These are phyloP conservation scores for Suhomyces terraborum DNA, from an alignment of 1,139 yeast genomes.

Conservation along the genomic window DNA sequence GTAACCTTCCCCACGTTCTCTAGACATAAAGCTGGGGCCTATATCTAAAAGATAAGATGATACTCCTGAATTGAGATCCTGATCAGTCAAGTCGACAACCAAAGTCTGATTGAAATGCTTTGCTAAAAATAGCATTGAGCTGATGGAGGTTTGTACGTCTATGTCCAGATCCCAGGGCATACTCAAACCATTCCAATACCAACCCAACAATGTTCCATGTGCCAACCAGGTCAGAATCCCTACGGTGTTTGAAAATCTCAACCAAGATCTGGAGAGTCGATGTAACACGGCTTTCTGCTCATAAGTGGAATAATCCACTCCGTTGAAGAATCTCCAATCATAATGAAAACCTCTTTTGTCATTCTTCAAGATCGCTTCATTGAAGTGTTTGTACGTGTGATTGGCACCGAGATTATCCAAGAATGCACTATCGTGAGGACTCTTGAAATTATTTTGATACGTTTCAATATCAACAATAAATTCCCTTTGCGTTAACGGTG, in stretches of 20 bases:
- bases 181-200: conserved; percentile 61
- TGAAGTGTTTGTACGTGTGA: conserved; percentile 19
- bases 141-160: conserved; percentile 56
- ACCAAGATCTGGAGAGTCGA: conserved; percentile 55
- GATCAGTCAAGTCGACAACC: conserved; percentile 40
- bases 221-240: conserved; percentile 57
- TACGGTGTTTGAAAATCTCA: conserved; percentile 45
- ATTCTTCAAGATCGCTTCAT: conserved; percentile 42
- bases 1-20: conserved; percentile 40
- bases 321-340: conserved; percentile 46
- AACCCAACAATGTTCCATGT: conserved; percentile 61
- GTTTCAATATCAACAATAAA: background rate
- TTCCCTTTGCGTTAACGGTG: background rate
- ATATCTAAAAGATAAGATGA: conserved; percentile 55
- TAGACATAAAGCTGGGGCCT: conserved; percentile 43
- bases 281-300: conserved; percentile 49
- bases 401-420: background rate
- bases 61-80: conserved; percentile 38
- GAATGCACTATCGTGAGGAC: background rate
- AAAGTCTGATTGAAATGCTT: conserved; percentile 48
- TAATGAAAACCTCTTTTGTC: conserved; percentile 34
- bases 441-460: background rate
- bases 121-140: conserved; percentile 42
- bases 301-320: conserved; percentile 29
- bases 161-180: conserved; percentile 67